These are phyloP conservation scores for Vanilla planifolia DNA, from an alignment of 106 monocot species.

Conservation along the genomic window DNA sequence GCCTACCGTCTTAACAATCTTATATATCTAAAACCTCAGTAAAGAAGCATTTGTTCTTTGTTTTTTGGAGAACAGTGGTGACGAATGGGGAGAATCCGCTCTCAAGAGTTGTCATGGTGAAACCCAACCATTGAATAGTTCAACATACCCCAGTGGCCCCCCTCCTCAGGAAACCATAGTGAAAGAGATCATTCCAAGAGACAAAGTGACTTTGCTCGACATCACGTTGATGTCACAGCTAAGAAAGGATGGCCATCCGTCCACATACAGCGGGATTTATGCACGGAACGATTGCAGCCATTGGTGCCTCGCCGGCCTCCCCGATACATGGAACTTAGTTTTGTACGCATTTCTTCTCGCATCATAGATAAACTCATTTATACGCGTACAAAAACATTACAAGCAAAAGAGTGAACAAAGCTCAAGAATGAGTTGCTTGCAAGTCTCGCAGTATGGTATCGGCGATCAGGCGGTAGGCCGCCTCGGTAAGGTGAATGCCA, in stretches of 20 bases:
- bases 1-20: not conserved
- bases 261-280: constrained; percentile 28
- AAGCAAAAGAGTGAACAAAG: too few species aligned
- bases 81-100: constrained; percentile 20
- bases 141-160: constrained; percentile 11
- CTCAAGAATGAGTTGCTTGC: not conserved
- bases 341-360: constrained; percentile 21
- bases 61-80: constrained; percentile 10
- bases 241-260: constrained; percentile 44
- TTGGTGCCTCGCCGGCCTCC: constrained; percentile 42
- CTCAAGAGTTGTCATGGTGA: constrained; percentile 9
- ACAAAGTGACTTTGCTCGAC: constrained; percentile 25
- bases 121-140: constrained; percentile 18
- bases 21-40: not conserved
- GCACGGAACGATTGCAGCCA: constrained; percentile 40
- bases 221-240: constrained; percentile 36
- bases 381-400: too few species aligned
- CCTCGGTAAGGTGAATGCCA: constrained; percentile 59
- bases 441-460: constrained; percentile 10
- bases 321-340: constrained; percentile 43
- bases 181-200: constrained; percentile 11
- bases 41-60: too few species aligned
- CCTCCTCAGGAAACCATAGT: constrained; percentile 20
- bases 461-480: constrained; percentile 26
- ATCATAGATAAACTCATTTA: not conserved